Conservation (phyloP, 2,329 filamentous ascomycete species). For the Microcyclosporella mali region DNA sequence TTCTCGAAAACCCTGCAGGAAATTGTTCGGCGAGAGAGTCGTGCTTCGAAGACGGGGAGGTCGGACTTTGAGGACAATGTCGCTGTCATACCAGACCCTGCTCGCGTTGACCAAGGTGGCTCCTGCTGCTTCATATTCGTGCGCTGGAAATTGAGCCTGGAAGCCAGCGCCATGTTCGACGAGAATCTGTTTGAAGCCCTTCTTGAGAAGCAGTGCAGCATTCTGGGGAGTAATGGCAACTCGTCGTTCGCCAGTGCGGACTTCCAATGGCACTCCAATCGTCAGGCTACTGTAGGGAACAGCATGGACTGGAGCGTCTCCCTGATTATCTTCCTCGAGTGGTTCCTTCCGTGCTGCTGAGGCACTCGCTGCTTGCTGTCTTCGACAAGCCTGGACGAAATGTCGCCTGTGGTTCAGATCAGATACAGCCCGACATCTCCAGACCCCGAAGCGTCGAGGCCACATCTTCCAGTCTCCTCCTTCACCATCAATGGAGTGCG, state of each 20-base stretch:
- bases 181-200: conserved; percentile 70
- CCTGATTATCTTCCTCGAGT: too few relatives aligned
- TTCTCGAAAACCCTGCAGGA: conserved; percentile 61
- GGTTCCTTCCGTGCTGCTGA: too few relatives aligned
- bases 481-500: too few relatives aligned
- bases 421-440: too few relatives aligned
- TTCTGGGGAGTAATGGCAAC: conserved; percentile 83
- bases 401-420: too few relatives aligned
- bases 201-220: conserved; percentile 73
- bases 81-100: conserved; percentile 65
- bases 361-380: too few relatives aligned
- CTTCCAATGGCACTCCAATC: conserved; percentile 74
- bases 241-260: conserved; percentile 70
- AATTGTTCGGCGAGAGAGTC: conserved; percentile 44
- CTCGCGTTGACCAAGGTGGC: conserved; percentile 66
- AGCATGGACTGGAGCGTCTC: conserved; percentile 18
- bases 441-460: too few relatives aligned
- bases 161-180: conserved; percentile 76
- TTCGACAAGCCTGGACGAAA: too few relatives aligned
- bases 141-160: conserved; percentile 69
- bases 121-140: conserved; percentile 70
- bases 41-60: conserved; percentile 56
- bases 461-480: too few relatives aligned
- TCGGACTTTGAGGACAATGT: conserved; percentile 81
- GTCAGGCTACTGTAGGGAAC: conserved; percentile 64